Evolutionary conservation across 2,329 filamentous ascomycete species (phyloP), one percentile per base, ranked within the genome.

Genomic region (Ophiostoma novo-ulmi): DNA sequence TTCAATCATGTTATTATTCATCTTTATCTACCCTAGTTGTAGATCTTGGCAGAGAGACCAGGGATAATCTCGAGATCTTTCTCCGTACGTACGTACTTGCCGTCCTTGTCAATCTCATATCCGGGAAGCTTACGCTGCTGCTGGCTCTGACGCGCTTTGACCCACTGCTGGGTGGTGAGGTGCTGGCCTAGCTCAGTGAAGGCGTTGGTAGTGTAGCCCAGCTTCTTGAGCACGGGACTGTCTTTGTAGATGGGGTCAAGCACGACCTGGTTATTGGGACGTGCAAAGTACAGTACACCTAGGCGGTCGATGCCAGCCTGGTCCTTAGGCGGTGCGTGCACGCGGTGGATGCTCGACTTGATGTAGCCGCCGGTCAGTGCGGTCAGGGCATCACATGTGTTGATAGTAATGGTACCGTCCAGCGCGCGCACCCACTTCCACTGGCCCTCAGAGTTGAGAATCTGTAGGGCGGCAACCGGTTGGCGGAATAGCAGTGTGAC

Each of bases 401-500:
- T 84, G 67, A 84, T 80, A 0, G 81, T 83, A n/a, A 84, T 82
- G 0, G 79, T 82, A 1, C 80, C 82, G 26, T 81, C 78, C 58
- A 81, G 78, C 2, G 82, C 79, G 6, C 77, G 76, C 1, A 82
- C 81, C 75, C 78, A 84, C 39, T 80, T 83, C 82, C 82, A 84
- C 11, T 80, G 70, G 3, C 78, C 79, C 0, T 79, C 77, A 14
- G 78, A 78, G 10, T 81, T 80, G 58, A 73, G 72, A 58, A 86
- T 82, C 73, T 87, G 84, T 8, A 86, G 78, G 0, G 82, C 84
- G 0, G 84, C 83, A 14, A 87, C 81, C 0, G 84, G 84, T 73
- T 87, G 85, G 1, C 84, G 80, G 78, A 86, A 86, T 0, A 87
- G 80, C 5, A 87, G 78, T 0, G 85, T 86, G 0, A 86, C 76